Evolutionary conservation across 23 red algal species (phyloP).

Genomic region (Pyropia haitanensis): DNA sequence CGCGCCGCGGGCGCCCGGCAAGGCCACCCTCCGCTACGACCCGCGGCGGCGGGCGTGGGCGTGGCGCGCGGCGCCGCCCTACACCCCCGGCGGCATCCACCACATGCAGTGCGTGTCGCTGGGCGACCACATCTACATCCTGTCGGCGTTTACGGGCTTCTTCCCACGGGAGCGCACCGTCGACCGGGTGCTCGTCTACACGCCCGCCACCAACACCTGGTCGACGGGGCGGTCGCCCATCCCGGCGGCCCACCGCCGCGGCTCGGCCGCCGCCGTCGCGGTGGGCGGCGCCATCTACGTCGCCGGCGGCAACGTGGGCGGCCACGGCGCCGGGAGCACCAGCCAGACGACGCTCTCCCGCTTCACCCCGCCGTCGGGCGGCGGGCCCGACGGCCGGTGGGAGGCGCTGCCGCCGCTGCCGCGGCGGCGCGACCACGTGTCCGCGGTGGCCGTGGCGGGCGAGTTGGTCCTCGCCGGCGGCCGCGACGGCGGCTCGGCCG

Average conservation of each 20-base stretch:
- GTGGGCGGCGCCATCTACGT: constrained; percentile 39
- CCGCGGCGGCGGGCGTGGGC: constrained; percentile 28
- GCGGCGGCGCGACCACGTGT: constrained; percentile 32
- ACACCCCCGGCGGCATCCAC: constrained; percentile 23
- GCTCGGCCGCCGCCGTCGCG: constrained; percentile 27
- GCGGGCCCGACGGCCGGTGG: constrained; percentile 26
- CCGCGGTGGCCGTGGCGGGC: constrained; percentile 22
- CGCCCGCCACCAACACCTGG: constrained; percentile 16
- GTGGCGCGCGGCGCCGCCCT: constrained; percentile 1
- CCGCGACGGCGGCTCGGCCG: constrained; percentile 31
- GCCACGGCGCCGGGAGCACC: constrained; percentile 35
- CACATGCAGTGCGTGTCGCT: constrained; percentile 48
- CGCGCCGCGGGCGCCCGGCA: no score
- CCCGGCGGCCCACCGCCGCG: constrained; percentile 17
- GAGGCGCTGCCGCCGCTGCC: constrained; percentile 12
- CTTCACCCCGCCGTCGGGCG: neutral
- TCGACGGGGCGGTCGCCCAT: constrained; percentile 11
- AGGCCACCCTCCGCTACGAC: constrained; percentile 18
- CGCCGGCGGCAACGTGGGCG: constrained; percentile 42
- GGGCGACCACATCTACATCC: constrained; percentile 24
- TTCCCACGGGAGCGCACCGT: constrained; percentile 41
- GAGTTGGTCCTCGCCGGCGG: constrained; percentile 46
- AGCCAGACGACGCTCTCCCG: constrained; percentile 14
- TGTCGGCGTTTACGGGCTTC: constrained; percentile 38
- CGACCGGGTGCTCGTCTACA: constrained; percentile 32